A percentile compares a stretch with the other conserved stretches of the same genome.
phyloP scores from a whole-genome alignment of 2,329 filamentous ascomycete genomes.

The Fusarium mangiferae region DNA sequence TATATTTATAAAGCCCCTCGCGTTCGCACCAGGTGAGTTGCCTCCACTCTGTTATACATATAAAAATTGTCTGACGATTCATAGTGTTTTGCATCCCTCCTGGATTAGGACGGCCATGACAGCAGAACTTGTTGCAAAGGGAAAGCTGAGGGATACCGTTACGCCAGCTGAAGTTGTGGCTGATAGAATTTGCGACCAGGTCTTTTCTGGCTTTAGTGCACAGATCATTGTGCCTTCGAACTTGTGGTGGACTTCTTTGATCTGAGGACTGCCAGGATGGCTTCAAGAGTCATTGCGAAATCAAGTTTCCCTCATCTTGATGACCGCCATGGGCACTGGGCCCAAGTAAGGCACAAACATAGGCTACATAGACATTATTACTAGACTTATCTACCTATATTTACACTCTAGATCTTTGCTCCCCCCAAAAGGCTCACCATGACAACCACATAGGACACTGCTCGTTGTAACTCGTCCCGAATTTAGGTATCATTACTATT shows the following conservation, averaged over 20 bases:
- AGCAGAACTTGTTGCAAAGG: conserved; percentile 23
- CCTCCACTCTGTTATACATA: no score
- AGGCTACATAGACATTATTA: background rate
- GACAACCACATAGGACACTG: no score
- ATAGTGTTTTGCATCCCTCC: no score
- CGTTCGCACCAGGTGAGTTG: conserved; percentile 63
- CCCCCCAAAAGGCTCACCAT: no score
- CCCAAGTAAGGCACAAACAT: background rate
- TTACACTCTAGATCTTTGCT: no score
- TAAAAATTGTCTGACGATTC: no score
- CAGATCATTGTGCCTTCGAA: conserved; percentile 54
- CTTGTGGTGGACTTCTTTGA: background rate
- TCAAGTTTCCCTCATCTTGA: background rate
- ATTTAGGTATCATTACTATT: no score
- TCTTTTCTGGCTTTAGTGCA: conserved; percentile 53
- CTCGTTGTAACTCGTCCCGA: no score
- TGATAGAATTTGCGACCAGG: conserved; percentile 53
- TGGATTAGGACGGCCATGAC: conserved; percentile 35
- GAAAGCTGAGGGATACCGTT: conserved; percentile 31
- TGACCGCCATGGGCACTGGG: background rate
- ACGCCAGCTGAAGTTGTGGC: conserved; percentile 49
- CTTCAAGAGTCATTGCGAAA: conserved; percentile 29
- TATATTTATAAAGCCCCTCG: conserved; percentile 66
- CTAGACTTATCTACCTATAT: no score
- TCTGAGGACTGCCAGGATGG: conserved; percentile 29